Conservation (phyloP, 352 stramenopile species). For the Chrysophaeum taylorii region DNA sequence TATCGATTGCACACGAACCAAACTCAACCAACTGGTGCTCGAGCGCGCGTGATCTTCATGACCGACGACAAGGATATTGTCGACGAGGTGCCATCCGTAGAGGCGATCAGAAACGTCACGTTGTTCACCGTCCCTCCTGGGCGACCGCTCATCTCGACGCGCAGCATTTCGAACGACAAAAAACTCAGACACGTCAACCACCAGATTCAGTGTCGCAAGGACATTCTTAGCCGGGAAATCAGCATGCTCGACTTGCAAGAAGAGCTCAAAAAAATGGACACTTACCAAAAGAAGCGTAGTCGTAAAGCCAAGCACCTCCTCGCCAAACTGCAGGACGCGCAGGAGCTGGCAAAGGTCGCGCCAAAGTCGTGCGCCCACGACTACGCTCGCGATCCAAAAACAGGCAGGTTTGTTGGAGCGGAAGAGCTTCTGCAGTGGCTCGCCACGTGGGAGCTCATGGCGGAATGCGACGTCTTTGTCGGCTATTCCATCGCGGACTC, state of each 20-base stretch:
- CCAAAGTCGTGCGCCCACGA: not conserved
- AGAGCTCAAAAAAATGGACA: too few species aligned
- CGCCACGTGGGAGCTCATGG: not conserved
- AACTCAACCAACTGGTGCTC: too few species aligned
- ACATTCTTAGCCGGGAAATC: too few species aligned
- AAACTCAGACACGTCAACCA: not conserved
- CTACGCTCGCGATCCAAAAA: not conserved
- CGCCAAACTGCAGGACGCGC: not conserved
- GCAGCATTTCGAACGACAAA: not conserved
- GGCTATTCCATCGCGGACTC: not conserved
- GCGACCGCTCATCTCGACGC: not conserved
- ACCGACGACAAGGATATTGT: not conserved
- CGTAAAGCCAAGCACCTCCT: not conserved
- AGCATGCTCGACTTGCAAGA: too few species aligned
- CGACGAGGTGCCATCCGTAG: not conserved
- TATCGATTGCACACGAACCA: too few species aligned
- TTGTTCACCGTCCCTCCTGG: not conserved
- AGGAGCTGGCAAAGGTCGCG: not conserved
- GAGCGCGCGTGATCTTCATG: not conserved
- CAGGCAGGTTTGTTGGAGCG: not conserved
- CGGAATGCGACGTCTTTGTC: not conserved
- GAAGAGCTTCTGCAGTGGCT: not conserved
- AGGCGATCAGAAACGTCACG: not conserved
- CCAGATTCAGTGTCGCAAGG: not conserved
- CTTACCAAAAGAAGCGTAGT: too few species aligned